Evolutionary conservation across 2,329 filamentous ascomycete genomes (phyloP).

Genomic region (Clarireedia sp.): DNA sequence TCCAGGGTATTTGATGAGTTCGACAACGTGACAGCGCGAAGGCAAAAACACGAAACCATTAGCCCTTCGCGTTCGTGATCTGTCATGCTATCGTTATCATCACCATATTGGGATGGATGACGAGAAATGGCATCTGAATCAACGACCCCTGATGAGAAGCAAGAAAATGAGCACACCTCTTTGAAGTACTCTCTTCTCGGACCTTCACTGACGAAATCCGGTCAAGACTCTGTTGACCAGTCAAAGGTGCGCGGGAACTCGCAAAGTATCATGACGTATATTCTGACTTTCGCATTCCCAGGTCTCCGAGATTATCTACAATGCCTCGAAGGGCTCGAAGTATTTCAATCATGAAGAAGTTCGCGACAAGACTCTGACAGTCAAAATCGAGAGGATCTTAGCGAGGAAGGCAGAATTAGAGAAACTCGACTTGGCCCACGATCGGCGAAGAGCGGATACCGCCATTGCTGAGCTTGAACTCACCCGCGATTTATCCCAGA

Average conservation of each 20-base stretch:
- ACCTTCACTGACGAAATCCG: conserved; percentile 86
- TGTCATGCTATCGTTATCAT: neutral
- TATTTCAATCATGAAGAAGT: conserved; percentile 88
- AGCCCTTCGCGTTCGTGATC: neutral
- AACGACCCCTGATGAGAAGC: neutral
- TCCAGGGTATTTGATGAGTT: neutral
- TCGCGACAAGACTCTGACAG: conserved; percentile 72
- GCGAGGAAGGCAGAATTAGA: conserved; percentile 69
- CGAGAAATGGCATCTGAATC: conserved; percentile 4
- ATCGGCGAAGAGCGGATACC: conserved; percentile 71
- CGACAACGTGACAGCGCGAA: conserved; percentile 4
- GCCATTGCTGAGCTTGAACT: conserved; percentile 73
- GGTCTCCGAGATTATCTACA: conserved; percentile 95
- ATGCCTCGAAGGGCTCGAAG: conserved; percentile 91
- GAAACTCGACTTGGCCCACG: conserved; percentile 62
- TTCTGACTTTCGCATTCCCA: conserved; percentile 26
- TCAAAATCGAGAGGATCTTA: conserved; percentile 76
- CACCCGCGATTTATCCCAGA: conserved; percentile 71
- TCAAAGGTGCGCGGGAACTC: conserved; percentile 49
- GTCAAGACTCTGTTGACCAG: conserved; percentile 90
- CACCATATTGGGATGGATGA: neutral
- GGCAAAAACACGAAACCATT: neutral
- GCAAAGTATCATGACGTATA: neutral
- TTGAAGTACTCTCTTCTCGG: conserved; percentile 87
- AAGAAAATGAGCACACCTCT: conserved; percentile 43